Evolutionary conservation across 441 rosid species (phyloP).

Genomic region (Mallotus japonicus): DNA sequence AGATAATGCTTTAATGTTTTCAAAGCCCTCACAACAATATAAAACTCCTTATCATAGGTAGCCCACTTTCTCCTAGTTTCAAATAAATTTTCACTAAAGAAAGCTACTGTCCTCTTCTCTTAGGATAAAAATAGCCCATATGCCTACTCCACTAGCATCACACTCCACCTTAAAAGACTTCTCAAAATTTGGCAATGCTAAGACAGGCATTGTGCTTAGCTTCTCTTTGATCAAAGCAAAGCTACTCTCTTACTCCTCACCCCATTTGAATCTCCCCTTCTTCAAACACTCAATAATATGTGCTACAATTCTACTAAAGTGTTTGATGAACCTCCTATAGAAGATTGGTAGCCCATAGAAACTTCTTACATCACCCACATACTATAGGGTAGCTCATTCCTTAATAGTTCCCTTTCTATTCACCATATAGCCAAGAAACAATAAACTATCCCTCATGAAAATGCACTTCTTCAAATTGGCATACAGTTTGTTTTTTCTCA

Average conservation of each 20-base stretch:
- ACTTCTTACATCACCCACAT: background rate
- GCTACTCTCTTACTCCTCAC: background rate
- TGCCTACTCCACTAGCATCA: background rate
- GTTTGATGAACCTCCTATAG: background rate
- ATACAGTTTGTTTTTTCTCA: too few relatives aligned
- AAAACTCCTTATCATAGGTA: background rate
- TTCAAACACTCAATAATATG: background rate
- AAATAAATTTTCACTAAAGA: background rate
- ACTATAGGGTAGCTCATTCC: background rate
- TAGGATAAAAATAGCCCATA: background rate
- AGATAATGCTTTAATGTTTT: too few relatives aligned
- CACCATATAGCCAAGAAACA: too few relatives aligned
- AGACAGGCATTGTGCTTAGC: too few relatives aligned
- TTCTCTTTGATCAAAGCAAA: background rate
- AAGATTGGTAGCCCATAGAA: background rate
- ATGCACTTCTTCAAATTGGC: too few relatives aligned
- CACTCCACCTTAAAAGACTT: background rate
- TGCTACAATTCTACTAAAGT: background rate
- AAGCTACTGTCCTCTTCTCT: background rate
- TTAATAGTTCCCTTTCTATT: too few relatives aligned
- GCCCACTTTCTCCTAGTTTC: background rate
- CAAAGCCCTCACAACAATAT: too few relatives aligned
- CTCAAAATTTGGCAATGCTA: background rate
- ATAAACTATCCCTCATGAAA: too few relatives aligned
- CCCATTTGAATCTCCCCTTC: too few relatives aligned